Evolutionary conservation across 345 rosid species (phyloP).

Genomic region (Eucalyptus regnans): DNA sequence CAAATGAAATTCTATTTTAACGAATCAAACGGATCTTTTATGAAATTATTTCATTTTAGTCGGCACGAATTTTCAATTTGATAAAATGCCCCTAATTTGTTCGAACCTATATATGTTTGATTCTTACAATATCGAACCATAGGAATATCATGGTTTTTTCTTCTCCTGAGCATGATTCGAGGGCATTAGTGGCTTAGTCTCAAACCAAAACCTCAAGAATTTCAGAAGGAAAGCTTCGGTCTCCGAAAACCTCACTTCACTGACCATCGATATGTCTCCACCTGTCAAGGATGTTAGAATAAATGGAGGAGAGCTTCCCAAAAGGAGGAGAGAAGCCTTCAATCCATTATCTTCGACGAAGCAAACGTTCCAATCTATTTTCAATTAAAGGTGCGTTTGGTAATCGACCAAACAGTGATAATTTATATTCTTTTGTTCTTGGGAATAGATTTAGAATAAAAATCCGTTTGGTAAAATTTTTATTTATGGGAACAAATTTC

Average conservation of each 20-base stretch:
- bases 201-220: neutral
- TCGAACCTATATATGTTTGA: neutral
- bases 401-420: fast-evolving
- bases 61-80: neutral
- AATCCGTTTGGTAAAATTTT: no score
- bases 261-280: neutral
- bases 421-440: fast-evolving
- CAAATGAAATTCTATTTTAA: no score
- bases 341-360: neutral
- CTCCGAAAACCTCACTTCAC: neutral
- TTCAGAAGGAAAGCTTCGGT: neutral
- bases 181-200: neutral
- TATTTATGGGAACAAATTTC: no score
- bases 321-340: neutral
- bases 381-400: no score
- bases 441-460: fast-evolving
- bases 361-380: neutral
- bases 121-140: neutral
- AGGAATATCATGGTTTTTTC: neutral
- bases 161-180: neutral
- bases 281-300: neutral
- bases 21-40: no score
- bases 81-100: neutral
- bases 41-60: no score
- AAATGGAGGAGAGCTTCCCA: neutral